phyloP scores from a whole-genome alignment of 2,329 filamentous ascomycete species.

The Davidsoniella neocaledoniae region DNA sequence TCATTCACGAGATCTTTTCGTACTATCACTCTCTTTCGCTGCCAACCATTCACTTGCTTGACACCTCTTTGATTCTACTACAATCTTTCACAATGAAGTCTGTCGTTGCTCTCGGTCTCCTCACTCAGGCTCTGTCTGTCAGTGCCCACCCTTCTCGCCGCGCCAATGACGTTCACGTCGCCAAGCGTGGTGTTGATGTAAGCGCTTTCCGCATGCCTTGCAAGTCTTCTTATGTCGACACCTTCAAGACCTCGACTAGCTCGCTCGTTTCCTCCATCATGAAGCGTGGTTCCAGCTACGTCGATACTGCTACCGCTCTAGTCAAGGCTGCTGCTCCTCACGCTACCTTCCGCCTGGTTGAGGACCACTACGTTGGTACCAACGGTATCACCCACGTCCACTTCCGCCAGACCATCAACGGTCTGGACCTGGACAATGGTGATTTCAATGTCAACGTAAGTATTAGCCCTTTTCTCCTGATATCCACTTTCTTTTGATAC shows the following conservation, averaged over 20 bases:
- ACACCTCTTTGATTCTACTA: neutral
- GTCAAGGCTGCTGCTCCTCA: constrained; percentile 23
- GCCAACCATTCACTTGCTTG: neutral
- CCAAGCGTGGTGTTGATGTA: constrained; percentile 20
- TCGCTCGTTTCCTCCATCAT: constrained; percentile 15
- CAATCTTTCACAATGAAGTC: constrained; percentile 18
- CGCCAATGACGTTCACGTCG: constrained; percentile 12
- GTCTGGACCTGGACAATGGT: constrained; percentile 42
- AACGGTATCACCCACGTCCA: constrained; percentile 41
- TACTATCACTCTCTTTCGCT: neutral
- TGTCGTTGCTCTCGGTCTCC: constrained; percentile 20
- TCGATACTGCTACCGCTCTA: constrained; percentile 27
- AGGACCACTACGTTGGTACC: constrained; percentile 35
- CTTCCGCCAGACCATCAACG: constrained; percentile 41
- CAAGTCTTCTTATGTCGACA: constrained; percentile 19
- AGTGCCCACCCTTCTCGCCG: constrained; percentile 20
- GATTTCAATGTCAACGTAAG: constrained; percentile 44
- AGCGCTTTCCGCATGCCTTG: constrained; percentile 20
- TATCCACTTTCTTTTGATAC: neutral
- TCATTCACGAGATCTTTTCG: constrained; percentile 1
- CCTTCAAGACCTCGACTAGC: constrained; percentile 15
- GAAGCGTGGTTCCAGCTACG: constrained; percentile 18
- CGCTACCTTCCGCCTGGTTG: constrained; percentile 31
- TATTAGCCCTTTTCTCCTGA: constrained; percentile 3
- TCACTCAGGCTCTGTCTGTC: constrained; percentile 19